phyloP scores from a whole-genome alignment of 176 grass and related monocot genomes.

The Cenchrus americanus region DNA sequence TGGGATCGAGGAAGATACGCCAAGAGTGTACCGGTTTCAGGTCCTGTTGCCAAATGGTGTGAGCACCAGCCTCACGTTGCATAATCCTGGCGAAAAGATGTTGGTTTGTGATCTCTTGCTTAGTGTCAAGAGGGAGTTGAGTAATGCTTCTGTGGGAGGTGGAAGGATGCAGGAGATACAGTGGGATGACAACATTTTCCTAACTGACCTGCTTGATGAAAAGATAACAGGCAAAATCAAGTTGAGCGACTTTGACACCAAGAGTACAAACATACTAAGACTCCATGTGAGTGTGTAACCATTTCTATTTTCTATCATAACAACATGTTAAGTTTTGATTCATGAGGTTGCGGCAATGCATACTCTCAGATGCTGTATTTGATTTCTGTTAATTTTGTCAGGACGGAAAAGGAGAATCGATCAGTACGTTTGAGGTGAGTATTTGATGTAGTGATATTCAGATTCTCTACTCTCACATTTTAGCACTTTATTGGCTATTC shows the following conservation, averaged over 20 bases:
- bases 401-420: slow-evolving; percentile 27
- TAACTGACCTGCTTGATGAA: slow-evolving; percentile 35
- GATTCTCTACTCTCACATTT: not conserved
- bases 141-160: not conserved
- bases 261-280: slow-evolving; percentile 40
- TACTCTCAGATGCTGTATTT: not conserved
- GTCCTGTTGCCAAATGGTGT: slow-evolving; percentile 44
- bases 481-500: not conserved
- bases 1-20: not conserved
- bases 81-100: slow-evolving; percentile 21
- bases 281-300: slow-evolving; percentile 29
- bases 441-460: not conserved
- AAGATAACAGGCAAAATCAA: slow-evolving; percentile 29
- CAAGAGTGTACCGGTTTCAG: slow-evolving; percentile 44
- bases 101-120: slow-evolving; percentile 36
- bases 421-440: slow-evolving; percentile 39
- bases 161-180: not conserved
- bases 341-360: not conserved
- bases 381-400: slow-evolving; percentile 20
- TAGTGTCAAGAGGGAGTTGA: slow-evolving; percentile 28
- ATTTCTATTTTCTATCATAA: not conserved
- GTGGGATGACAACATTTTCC: slow-evolving; percentile 34
- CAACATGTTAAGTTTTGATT: slow-evolving; percentile 4
- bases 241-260: slow-evolving; percentile 23
- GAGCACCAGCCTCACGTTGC: slow-evolving; percentile 21